Evolutionary conservation across 192 early-diverging fungal genomes (phyloP), one percentile per base, ranked within the genome.

Genomic region (Podila verticillata): DNA sequence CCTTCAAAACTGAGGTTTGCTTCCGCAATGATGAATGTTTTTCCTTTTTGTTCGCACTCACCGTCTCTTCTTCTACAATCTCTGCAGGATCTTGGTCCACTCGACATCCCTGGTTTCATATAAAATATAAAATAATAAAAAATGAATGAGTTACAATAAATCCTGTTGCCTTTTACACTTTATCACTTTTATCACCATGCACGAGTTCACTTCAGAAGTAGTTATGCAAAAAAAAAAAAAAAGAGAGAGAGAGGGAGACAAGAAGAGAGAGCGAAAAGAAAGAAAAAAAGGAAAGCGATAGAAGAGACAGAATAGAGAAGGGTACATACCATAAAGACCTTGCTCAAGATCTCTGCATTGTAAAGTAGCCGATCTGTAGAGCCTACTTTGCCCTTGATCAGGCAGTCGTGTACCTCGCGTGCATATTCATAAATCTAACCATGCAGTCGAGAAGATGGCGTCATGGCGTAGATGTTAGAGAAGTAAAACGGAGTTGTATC

Each of bases 401-500:
- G 71, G 39, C 75, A 79, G 28, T 79, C 75, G 15, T 68, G 75
- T 39, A 79, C 69, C 60, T 79, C 75, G n/a, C 54, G 65, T 36
- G 75, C 75, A 71, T 79, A 79, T 54, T 79, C 75, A 60, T 66
- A 79, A 49, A 79, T 79, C 75, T 79, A 57, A 26, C 22, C 28
- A n/a, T 17, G 29, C n/a, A 67, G 29, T 39, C 49, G 26, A 47
- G 24, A 54, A n/a, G 22, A 26, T 44, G 17, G 39, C 39, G 51
- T 54, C n/a, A 26, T 54, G 51, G 24, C 24, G 22, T 54, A 24
- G 24, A 54, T 24, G 51, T 26, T 24, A 17, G 24, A 54, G 24
- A 54, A 54, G 22, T 7, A 54, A 54, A 12, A 54, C 20, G 24
- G 24, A 54, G 51, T 26, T 44, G 39, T 44, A 44, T 44, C 39